Evolutionary conservation across 768 basidiomycete species (phyloP).

Genomic region (Serendipita indica): DNA sequence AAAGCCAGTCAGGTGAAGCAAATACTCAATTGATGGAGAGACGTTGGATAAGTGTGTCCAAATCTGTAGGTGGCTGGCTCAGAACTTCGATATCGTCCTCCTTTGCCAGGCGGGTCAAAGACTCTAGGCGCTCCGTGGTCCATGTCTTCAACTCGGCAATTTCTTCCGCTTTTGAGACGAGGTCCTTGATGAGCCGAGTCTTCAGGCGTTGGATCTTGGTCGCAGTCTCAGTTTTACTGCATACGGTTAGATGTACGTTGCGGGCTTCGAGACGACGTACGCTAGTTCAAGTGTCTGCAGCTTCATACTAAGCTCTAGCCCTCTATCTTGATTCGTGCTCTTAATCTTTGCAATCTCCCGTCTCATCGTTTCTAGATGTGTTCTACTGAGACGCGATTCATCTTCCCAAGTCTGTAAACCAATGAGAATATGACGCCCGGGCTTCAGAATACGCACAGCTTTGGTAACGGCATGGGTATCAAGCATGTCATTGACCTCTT

Average conservation of each 20-base stretch:
- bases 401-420: slow-evolving; percentile 52
- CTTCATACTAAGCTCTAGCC: slow-evolving; percentile 68
- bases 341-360: slow-evolving; percentile 59
- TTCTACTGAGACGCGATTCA: slow-evolving; percentile 51
- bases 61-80: not conserved
- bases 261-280: slow-evolving; percentile 28
- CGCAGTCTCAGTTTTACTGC: not conserved
- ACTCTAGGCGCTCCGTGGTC: not conserved
- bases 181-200: not conserved
- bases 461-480: slow-evolving; percentile 37
- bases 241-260: not conserved
- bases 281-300: slow-evolving; percentile 63
- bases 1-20: no score
- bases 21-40: not conserved
- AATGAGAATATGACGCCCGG: not conserved
- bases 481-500: slow-evolving; percentile 65
- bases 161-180: not conserved
- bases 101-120: not conserved
- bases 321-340: slow-evolving; percentile 61
- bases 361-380: slow-evolving; percentile 52
- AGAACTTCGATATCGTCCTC: not conserved
- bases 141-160: not conserved
- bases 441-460: not conserved
- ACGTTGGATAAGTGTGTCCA: not conserved
- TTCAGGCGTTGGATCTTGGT: not conserved